Conservation (phyloP, 352 stramenopile species). For the Phytophthora sansomeana region DNA sequence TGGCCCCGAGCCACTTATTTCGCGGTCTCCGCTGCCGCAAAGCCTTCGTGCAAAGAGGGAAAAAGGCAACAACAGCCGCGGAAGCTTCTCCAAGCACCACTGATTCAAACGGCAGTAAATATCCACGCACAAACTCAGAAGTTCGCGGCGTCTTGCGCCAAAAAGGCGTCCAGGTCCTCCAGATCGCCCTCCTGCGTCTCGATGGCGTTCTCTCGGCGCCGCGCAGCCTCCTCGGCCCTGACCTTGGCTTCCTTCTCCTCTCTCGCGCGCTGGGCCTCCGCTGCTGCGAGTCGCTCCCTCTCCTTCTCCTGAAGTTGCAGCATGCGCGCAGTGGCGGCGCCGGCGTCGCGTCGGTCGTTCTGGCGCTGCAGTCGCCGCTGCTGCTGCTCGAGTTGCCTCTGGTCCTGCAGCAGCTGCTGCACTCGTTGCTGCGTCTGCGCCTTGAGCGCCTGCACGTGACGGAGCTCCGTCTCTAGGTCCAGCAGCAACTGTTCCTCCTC, state of each 20-base stretch:
- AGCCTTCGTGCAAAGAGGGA: not conserved
- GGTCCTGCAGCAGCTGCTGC: constrained; percentile 45
- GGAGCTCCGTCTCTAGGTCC: constrained; percentile 57
- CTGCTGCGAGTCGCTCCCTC: constrained; percentile 38
- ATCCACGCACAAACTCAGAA: constrained; percentile 40
- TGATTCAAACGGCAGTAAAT: constrained; percentile 21
- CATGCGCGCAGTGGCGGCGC: constrained; percentile 58
- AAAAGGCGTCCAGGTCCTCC: constrained; percentile 71
- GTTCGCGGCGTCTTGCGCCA: constrained; percentile 57
- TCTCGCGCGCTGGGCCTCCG: constrained; percentile 24
- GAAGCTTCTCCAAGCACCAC: not conserved
- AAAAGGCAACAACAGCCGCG: constrained; percentile 6
- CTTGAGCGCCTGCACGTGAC: constrained; percentile 58
- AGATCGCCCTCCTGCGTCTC: constrained; percentile 52
- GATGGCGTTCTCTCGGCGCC: constrained; percentile 50
- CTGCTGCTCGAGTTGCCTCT: constrained; percentile 55
- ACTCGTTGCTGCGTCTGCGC: constrained; percentile 46
- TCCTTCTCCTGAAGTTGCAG: constrained; percentile 71
- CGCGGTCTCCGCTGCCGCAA: constrained; percentile 1
- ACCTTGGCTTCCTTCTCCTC: constrained; percentile 40
- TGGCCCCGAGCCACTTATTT: constrained; percentile 1
- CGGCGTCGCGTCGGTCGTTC: constrained; percentile 40
- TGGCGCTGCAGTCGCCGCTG: constrained; percentile 42
- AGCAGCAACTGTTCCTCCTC: constrained; percentile 48
- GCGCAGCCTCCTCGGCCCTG: constrained; percentile 41